Base-by-base conservation (phyloP, 192 early-diverging fungal species). In the Irineochytrium annulatum region DNA sequence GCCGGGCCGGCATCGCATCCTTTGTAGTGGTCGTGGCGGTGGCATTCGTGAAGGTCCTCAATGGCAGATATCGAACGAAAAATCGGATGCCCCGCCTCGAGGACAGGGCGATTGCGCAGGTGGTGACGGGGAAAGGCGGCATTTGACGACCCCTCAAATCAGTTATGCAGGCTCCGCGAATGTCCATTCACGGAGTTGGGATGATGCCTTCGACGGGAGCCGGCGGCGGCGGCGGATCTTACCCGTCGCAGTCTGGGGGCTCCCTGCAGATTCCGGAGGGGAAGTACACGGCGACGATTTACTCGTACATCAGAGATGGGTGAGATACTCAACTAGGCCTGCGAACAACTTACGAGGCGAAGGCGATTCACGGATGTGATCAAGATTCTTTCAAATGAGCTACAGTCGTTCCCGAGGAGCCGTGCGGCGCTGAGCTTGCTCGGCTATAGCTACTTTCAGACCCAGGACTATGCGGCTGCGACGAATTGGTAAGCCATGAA, bases 231-330 rank as follows among this genome's bases (percentile, higher is more conserved):
- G 37, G 37, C 37, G 37, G 37, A 2, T 31, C 63, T 27, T 39
- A 46, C n/a, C 29, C 55, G 26, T 30, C 32, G 0, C 54, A 65
- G 31, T 71, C 74, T 16, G 54, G 64, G 3, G 52, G 55, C 2
- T 29, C 77, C 39, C 62, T 64, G 27, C 82, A 82, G 60, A 71
- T 80, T 22, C 82, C 82, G 1, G 76, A 84, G 52, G 82, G 82
- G 8, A 83, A 79, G 62, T 73, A 71, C 57, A 85, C 82, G 0
- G 52, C 65, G 14, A 85, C 82, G 24, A 75, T 85, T 39, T 85
- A 85, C 59, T 57, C 63, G 16, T 75, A 69, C 58, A 81, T 85
- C 26, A 70, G 77, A 29, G 82, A 85, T 34, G 58, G 53, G n/a
- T n/a, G n/a, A n/a, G n/a, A n/a, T n/a, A n/a, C n/a, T n/a, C n/a